Evolutionary conservation across 2,329 filamentous ascomycete genomes (phyloP).

Genomic region (Thelonectria discophora): DNA sequence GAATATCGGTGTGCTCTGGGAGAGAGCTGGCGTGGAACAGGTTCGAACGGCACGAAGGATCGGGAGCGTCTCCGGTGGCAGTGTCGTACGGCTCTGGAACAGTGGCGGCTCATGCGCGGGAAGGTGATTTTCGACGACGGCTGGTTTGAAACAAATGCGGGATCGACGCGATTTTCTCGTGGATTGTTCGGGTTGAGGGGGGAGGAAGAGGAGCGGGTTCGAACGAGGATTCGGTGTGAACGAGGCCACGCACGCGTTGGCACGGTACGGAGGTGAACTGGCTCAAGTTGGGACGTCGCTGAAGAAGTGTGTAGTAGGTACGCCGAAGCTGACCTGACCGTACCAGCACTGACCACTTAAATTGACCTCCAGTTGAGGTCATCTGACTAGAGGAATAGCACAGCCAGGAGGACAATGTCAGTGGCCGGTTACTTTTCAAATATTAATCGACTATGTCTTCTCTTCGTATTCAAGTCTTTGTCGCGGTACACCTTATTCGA

Average conservation of each 20-base stretch:
- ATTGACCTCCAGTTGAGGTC: too few species aligned
- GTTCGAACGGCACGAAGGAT: slow-evolving; percentile 20
- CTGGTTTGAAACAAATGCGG: not conserved
- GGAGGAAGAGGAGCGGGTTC: not conserved
- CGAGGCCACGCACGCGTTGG: slow-evolving; percentile 26
- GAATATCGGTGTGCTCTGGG: slow-evolving; percentile 11
- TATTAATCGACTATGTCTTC: too few species aligned
- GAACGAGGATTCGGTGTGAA: slow-evolving; percentile 15
- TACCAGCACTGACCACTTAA: too few species aligned
- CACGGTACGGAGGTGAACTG: slow-evolving; percentile 2
- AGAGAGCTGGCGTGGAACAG: slow-evolving; percentile 10
- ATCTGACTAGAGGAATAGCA: too few species aligned
- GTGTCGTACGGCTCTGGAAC: slow-evolving; percentile 33
- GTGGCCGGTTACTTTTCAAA: too few species aligned
- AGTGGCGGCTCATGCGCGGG: slow-evolving; percentile 36
- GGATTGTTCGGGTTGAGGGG: slow-evolving; percentile 5
- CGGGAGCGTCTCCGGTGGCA: slow-evolving; percentile 32
- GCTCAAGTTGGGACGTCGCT: too few species aligned
- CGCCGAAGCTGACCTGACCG: too few species aligned
- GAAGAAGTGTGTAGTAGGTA: too few species aligned
- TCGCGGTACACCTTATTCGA: too few species aligned
- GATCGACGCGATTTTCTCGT: slow-evolving; percentile 1
- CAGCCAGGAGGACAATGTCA: too few species aligned
- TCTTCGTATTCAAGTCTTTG: too few species aligned
- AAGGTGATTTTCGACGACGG: slow-evolving; percentile 12